Percentiles rank a stretch among this genome's conserved stretches.
These are phyloP conservation scores for Trichomonas vaginalis DNA, from an alignment of 208 protist genomes.

Conservation along the genomic window DNA sequence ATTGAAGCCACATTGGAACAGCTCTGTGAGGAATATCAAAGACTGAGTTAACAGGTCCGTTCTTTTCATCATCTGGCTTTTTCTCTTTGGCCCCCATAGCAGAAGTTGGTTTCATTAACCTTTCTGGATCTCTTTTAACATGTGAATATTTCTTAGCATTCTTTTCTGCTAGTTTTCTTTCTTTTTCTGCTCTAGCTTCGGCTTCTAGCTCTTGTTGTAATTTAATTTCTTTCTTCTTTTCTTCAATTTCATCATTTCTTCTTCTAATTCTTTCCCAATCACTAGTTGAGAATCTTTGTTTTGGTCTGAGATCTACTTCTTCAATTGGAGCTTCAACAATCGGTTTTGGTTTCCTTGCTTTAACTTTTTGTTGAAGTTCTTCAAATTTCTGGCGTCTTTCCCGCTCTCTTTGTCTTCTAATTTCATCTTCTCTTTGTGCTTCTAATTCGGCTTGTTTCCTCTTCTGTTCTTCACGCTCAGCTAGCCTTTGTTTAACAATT, in stretches of 20 bases:
- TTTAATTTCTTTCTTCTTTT: background rate
- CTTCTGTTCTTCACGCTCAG: background rate
- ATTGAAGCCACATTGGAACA: background rate
- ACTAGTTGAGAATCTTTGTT: background rate
- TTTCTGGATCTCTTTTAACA: background rate
- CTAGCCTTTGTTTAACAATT: background rate
- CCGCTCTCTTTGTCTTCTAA: background rate
- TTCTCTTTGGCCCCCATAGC: background rate
- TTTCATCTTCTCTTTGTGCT: background rate
- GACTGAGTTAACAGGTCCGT: background rate
- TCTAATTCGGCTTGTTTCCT: background rate
- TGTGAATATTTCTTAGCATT: background rate
- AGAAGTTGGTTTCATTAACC: background rate
- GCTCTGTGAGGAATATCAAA: background rate
- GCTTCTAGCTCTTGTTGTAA: background rate
- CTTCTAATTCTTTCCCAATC: slow-evolving; percentile 3
- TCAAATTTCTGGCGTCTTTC: background rate
- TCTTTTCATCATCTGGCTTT: background rate
- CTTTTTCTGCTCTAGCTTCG: background rate
- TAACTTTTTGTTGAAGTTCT: background rate
- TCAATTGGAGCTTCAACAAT: background rate
- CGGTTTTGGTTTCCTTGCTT: background rate
- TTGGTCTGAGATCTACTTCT: background rate
- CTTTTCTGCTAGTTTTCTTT: background rate
- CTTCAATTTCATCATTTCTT: background rate